Evolutionary conservation across 352 stramenopile species (phyloP).

Genomic region (Globisporangium spinosum): DNA sequence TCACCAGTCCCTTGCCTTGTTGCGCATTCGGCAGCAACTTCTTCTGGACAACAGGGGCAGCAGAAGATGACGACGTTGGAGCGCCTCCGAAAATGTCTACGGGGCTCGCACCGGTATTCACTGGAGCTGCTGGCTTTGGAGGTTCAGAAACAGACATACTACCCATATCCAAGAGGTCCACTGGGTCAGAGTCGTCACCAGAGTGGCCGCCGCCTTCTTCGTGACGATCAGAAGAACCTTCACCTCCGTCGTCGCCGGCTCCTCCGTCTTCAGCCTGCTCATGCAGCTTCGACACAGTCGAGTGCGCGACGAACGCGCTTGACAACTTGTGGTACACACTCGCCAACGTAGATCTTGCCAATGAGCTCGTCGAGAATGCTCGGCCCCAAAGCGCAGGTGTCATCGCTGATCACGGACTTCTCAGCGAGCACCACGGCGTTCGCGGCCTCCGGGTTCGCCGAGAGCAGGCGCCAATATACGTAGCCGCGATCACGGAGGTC

Average conservation of each 20-base stretch:
- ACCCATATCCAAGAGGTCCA: constrained; percentile 84
- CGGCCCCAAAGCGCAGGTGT: constrained; percentile 95
- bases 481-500: constrained; percentile 98
- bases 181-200: constrained; percentile 24
- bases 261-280: constrained; percentile 63
- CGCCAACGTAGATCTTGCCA: constrained; percentile 95
- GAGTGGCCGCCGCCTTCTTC: constrained; percentile 35
- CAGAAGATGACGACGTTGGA: constrained; percentile 29
- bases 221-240: constrained; percentile 52
- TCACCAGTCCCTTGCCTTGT: constrained; percentile 88
- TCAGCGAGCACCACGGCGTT: constrained; percentile 97
- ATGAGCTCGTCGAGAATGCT: constrained; percentile 95
- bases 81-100: constrained; percentile 85
- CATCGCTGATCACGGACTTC: constrained; percentile 99
- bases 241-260: constrained; percentile 51
- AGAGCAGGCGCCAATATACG: constrained; percentile 99
- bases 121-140: constrained; percentile 25
- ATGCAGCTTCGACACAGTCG: constrained; percentile 69
- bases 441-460: constrained; percentile 96
- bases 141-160: constrained; percentile 74
- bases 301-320: constrained; percentile 80
- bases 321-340: constrained; percentile 98
- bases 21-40: constrained; percentile 75
- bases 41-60: constrained; percentile 39
- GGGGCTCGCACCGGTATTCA: constrained; percentile 33